phyloP scores from a whole-genome alignment of 2,329 filamentous ascomycete genomes.

The Bretziella fagacearum region DNA sequence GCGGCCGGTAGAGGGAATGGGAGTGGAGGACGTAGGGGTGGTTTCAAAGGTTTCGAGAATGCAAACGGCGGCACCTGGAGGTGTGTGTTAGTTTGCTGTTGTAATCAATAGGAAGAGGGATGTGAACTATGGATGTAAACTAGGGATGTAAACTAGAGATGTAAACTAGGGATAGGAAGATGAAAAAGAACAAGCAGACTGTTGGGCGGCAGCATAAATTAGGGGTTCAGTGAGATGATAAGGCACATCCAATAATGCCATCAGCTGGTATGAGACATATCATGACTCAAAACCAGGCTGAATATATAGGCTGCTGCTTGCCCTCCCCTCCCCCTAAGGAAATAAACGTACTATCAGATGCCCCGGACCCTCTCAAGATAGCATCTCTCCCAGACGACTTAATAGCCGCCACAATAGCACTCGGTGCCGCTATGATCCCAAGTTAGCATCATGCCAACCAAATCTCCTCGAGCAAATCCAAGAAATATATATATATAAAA shows the following conservation, averaged over 20 bases:
- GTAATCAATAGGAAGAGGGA: no score
- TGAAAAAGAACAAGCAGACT: no score
- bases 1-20: constrained; percentile 23
- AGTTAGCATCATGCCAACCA: constrained; percentile 7
- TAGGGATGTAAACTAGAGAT: no score
- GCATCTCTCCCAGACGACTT: constrained; percentile 84
- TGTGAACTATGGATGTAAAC: no score
- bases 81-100: not conserved
- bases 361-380: constrained; percentile 77
- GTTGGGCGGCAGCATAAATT: no score
- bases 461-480: not conserved
- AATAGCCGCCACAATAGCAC: constrained; percentile 74
- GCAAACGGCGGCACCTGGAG: constrained; percentile 64
- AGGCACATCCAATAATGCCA: no score
- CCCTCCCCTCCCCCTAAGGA: no score
- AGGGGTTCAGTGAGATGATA: no score
- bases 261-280: no score
- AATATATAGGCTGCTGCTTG: no score
- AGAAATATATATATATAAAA: not conserved
- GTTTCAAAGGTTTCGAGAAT: constrained; percentile 74
- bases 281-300: no score
- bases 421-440: constrained; percentile 49
- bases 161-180: no score
- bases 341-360: constrained; percentile 57
- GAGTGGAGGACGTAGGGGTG: constrained; percentile 30